phyloP scores from a whole-genome alignment of 257 asterid species.

The Primulina tabacum region DNA sequence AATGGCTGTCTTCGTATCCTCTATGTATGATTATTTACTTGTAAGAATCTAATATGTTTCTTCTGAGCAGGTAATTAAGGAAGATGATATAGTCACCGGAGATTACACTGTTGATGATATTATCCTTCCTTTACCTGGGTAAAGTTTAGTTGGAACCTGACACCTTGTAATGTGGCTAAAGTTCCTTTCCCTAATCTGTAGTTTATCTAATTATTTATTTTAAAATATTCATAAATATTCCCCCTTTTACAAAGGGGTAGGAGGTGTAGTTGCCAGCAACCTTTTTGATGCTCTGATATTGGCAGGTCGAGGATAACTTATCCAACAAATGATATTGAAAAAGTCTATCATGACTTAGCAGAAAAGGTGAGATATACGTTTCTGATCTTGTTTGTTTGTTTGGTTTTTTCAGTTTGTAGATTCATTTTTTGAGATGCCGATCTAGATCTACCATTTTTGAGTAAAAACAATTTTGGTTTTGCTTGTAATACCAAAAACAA shows the following conservation, averaged over 20 bases:
- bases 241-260: conserved; percentile 2
- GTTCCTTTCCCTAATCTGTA: conserved; percentile 12
- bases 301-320: conserved; percentile 81
- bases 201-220: neutral
- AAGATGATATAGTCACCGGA: conserved; percentile 71
- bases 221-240: neutral
- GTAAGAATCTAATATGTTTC: neutral
- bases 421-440: neutral
- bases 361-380: conserved; percentile 48
- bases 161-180: conserved; percentile 2
- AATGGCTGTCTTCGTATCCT: conserved; percentile 7
- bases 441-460: neutral
- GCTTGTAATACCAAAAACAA: too few relatives aligned
- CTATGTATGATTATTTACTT: neutral
- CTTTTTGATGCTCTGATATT: conserved; percentile 23
- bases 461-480: too few relatives aligned
- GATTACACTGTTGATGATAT: conserved; percentile 64
- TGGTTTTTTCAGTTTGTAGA: neutral
- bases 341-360: conserved; percentile 68
- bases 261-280: conserved; percentile 18
- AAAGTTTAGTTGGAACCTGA: conserved; percentile 23
- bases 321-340: conserved; percentile 72
- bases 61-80: conserved; percentile 56
- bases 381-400: conserved; percentile 14
- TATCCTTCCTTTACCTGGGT: conserved; percentile 98